Evolutionary conservation across 768 basidiomycete genomes (phyloP).

Genomic region (Rhizopogon sp.): DNA sequence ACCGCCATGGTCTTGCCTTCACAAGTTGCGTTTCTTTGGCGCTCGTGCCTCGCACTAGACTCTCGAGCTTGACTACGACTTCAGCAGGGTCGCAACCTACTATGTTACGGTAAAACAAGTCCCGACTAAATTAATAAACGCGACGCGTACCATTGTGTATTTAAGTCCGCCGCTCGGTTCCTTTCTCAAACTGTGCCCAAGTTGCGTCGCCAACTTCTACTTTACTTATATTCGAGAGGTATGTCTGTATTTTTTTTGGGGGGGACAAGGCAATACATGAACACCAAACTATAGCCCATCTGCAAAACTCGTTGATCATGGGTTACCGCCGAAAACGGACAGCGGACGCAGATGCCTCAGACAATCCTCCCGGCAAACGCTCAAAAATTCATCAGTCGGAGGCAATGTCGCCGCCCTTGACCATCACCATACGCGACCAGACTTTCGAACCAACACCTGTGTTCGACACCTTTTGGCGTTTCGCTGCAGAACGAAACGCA

Average conservation of each 20-base stretch:
- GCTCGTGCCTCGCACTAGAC: too few species aligned
- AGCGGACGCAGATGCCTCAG: constrained; percentile 2
- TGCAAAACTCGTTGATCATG: background rate
- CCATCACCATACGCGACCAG: constrained; percentile 31
- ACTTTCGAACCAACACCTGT: constrained; percentile 41
- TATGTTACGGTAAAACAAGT: too few species aligned
- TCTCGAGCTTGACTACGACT: too few species aligned
- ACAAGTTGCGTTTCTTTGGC: too few species aligned
- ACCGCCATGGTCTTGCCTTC: too few species aligned
- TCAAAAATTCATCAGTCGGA: constrained; percentile 17
- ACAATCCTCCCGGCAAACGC: constrained; percentile 15
- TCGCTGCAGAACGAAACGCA: constrained; percentile 51
- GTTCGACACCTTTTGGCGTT: constrained; percentile 59
- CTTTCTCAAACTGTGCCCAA: background rate
- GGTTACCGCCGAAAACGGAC: constrained; percentile 18
- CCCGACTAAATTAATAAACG: too few species aligned
- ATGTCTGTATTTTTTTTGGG: background rate
- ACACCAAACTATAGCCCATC: background rate
- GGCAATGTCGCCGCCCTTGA: constrained; percentile 18
- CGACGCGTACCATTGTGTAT: background rate
- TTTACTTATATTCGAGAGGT: background rate
- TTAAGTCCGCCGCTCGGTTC: background rate
- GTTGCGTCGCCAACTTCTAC: background rate
- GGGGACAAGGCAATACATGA: background rate
- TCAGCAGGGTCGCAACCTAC: too few species aligned